These are phyloP conservation scores for Exophiala sp. DNA, from an alignment of 2,329 filamentous ascomycete species.

Conservation along the genomic window DNA sequence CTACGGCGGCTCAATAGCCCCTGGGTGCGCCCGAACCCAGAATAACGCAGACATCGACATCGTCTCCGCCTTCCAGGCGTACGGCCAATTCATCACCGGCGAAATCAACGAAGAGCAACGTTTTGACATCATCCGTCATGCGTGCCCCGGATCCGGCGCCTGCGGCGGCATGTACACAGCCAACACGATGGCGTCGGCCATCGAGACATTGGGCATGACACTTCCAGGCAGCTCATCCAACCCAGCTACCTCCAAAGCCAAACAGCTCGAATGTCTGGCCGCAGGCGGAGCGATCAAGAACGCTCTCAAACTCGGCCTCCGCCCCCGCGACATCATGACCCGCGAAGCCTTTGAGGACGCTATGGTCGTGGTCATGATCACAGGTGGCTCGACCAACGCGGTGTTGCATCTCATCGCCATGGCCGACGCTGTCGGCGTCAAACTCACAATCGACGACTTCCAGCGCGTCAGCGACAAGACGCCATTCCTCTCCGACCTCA, in stretches of 20 bases:
- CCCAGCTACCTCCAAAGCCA: slow-evolving; percentile 69
- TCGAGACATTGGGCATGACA: slow-evolving; percentile 71
- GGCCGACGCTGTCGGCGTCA: slow-evolving; percentile 74
- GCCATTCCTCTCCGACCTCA: slow-evolving; percentile 77
- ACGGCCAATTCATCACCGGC: slow-evolving; percentile 89
- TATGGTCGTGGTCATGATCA: slow-evolving; percentile 78
- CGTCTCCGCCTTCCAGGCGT: slow-evolving; percentile 95
- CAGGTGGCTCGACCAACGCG: slow-evolving; percentile 80
- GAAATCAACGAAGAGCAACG: slow-evolving; percentile 87
- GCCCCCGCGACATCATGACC: slow-evolving; percentile 73
- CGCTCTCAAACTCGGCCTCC: slow-evolving; percentile 71
- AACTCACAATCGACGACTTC: slow-evolving; percentile 83
- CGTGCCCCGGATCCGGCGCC: slow-evolving; percentile 78
- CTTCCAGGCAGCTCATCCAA: slow-evolving; percentile 79
- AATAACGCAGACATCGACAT: slow-evolving; percentile 80
- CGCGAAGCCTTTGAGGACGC: slow-evolving; percentile 79
- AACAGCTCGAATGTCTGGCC: slow-evolving; percentile 67
- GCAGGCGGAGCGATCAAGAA: slow-evolving; percentile 72
- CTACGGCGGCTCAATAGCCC: slow-evolving; percentile 90
- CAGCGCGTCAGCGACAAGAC: slow-evolving; percentile 74
- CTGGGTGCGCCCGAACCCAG: slow-evolving; percentile 76
- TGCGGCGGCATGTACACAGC: slow-evolving; percentile 85
- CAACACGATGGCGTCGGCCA: slow-evolving; percentile 72
- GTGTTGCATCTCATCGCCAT: slow-evolving; percentile 83
- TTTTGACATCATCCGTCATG: slow-evolving; percentile 90